Percentiles rank a stretch among this genome's conserved stretches.
phyloP scores from a whole-genome alignment of 2,329 filamentous ascomycete genomes.

The Mycogone perniciosa region DNA sequence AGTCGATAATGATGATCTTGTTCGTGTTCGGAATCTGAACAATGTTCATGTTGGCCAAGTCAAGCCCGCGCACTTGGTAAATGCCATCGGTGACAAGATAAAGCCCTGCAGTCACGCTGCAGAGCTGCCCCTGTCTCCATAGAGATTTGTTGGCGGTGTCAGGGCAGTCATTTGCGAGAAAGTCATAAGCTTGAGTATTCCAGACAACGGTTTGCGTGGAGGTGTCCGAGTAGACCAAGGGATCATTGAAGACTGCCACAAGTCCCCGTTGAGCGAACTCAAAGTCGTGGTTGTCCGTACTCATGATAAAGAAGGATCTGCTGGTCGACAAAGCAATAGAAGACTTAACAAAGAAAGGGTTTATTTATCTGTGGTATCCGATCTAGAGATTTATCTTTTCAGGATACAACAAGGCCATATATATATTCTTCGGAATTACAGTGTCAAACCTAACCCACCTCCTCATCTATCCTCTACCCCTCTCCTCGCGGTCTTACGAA shows the following conservation, averaged over 20 bases:
- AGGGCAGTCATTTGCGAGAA: constrained; percentile 11
- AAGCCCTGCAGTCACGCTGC: constrained; percentile 22
- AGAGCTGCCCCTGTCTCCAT: constrained; percentile 16
- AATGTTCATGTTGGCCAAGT: constrained; percentile 36
- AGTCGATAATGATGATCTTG: constrained; percentile 34
- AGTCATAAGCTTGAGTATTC: constrained; percentile 23
- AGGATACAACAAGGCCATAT: too few species aligned
- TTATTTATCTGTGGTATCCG: too few species aligned
- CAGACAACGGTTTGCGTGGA: constrained; percentile 13
- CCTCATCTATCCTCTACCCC: too few species aligned
- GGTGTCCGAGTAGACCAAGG: constrained; percentile 3
- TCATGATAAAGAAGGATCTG: too few species aligned
- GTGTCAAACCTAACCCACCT: too few species aligned
- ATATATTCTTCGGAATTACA: too few species aligned
- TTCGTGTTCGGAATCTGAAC: constrained; percentile 25
- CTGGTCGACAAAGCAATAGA: too few species aligned
- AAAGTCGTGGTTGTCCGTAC: constrained; percentile 13
- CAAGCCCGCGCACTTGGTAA: constrained; percentile 35
- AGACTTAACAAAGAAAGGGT: too few species aligned
- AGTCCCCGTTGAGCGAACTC: constrained; percentile 15
- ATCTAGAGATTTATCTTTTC: too few species aligned
- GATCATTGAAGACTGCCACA: constrained; percentile 13
- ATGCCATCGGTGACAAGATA: constrained; percentile 29
- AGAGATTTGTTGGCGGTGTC: constrained; percentile 12
- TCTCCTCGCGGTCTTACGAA: too few species aligned